Percentiles rank a stretch among this genome's conserved stretches.
Evolutionary conservation across 805 yeast species (phyloP).

Genomic region (Vanderwaltozyma tropicalis): DNA sequence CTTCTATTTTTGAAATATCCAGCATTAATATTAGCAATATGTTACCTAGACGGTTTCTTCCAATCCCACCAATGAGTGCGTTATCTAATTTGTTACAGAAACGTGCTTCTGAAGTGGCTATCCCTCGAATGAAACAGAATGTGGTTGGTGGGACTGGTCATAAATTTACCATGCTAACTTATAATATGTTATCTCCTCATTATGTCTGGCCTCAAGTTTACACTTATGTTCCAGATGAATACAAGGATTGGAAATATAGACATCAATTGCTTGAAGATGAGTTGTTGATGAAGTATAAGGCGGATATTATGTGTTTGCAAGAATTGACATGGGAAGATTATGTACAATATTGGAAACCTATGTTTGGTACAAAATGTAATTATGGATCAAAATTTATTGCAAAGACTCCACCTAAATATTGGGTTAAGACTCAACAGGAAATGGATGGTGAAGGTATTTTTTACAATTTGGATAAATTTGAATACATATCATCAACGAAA

Average conservation of each 20-base stretch:
- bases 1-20: too few relatives aligned
- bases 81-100: background rate
- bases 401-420: slow-evolving; percentile 43
- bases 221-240: slow-evolving; percentile 36
- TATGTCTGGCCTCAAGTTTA: slow-evolving; percentile 54
- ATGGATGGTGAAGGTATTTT: slow-evolving; percentile 56
- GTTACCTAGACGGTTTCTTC: slow-evolving; percentile 3
- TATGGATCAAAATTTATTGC: slow-evolving; percentile 39
- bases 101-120: background rate
- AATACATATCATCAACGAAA: slow-evolving; percentile 28
- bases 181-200: slow-evolving; percentile 41
- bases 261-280: slow-evolving; percentile 33
- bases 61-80: background rate
- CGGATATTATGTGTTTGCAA: slow-evolving; percentile 54
- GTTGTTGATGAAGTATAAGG: slow-evolving; percentile 26
- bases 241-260: slow-evolving; percentile 41
- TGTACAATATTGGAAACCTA: slow-evolving; percentile 31
- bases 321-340: slow-evolving; percentile 40
- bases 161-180: slow-evolving; percentile 31
- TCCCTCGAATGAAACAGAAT: background rate
- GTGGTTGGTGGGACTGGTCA: background rate
- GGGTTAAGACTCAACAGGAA: slow-evolving; percentile 36
- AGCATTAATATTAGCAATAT: background rate
- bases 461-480: slow-evolving; percentile 39
- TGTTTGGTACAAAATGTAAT: slow-evolving; percentile 24